Evolutionary conservation across 495 filamentous ascomycete species (phyloP), one percentile per base, ranked within the genome.

Genomic region (Patellaria atrata): DNA sequence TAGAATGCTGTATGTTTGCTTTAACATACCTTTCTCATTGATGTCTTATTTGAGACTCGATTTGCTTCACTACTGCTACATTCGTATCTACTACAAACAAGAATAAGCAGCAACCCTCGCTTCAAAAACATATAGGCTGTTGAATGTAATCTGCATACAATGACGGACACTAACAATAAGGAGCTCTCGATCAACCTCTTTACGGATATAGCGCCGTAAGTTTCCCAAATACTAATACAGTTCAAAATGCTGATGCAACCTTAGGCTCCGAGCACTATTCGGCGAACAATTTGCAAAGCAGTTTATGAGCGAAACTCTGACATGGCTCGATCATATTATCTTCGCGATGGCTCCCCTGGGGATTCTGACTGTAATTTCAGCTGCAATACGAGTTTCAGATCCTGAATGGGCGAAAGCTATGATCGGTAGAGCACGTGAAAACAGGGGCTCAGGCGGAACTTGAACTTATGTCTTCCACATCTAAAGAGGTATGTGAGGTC

Each of bases 201-300:
- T 30, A 40, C 53, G 1, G 60, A 63, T 23, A 27, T 61, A 1
- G 55, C 49, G 7, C 58, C 59, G 44, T 51, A 50, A 27, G 40
- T 44, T 28, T 34, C 4, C 13, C 16, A 3, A 26, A 5, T 21
- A 8, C 17, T 30, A 30, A 12, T 5, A 30, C 8, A 15, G 12
- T 30, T 30, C 17, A 26, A n/a, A 8, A 26, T 26, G 23, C n/a
- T 26, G 23, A 26, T n/a, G n/a, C 8, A 26, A 26, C 8, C 23
- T 26, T 26, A 40, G 41, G 8, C 11, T 44, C 9, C 17, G 33
- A 2, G 30, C 47, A 1, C 24, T 43, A 16, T 44, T 44, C 25
- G 34, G 41, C 13, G 41, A 44, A 26, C 19, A 29, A 17, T 38
- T 38, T 16, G 35, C 41, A 4, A 27, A 19, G 4, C 41, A 44